A percentile compares a stretch with the other conserved stretches of the same genome.
phyloP scores from a whole-genome alignment of 2,329 filamentous ascomycete genomes.

The Grosmannia clavigera region DNA sequence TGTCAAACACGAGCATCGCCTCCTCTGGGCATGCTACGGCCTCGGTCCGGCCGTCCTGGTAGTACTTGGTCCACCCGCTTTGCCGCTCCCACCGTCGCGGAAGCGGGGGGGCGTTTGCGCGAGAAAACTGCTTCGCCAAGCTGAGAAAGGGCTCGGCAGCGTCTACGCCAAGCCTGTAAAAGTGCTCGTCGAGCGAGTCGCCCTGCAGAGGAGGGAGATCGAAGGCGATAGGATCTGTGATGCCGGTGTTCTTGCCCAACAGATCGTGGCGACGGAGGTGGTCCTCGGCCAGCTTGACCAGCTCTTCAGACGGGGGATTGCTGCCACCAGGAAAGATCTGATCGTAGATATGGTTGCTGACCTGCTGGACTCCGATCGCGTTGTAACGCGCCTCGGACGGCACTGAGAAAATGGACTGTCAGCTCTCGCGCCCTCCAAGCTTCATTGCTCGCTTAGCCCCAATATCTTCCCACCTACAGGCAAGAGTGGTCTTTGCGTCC shows the following conservation, averaged over 20 bases:
- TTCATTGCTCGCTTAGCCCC: not conserved
- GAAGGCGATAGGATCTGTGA: constrained; percentile 64
- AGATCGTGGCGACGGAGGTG: constrained; percentile 79
- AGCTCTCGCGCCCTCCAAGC: not conserved
- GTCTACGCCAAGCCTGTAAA: constrained; percentile 75
- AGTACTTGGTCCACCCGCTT: constrained; percentile 94
- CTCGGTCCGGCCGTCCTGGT: constrained; percentile 57
- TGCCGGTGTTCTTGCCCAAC: constrained; percentile 79
- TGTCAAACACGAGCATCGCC: constrained; percentile 80
- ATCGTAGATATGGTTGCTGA: constrained; percentile 69
- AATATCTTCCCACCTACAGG: constrained; percentile 22
- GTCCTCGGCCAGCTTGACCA: constrained; percentile 68
- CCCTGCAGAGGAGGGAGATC: constrained; percentile 74
- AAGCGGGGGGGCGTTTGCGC: constrained; percentile 43
- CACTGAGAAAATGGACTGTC: constrained; percentile 20
- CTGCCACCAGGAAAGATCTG: constrained; percentile 62
- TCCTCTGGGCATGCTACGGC: constrained; percentile 66
- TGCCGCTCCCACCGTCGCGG: constrained; percentile 60
- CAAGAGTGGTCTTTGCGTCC: constrained; percentile 21
- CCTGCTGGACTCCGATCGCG: constrained; percentile 86
- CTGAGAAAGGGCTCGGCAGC: constrained; percentile 73
- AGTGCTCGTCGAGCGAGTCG: constrained; percentile 80
- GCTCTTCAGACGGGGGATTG: constrained; percentile 49
- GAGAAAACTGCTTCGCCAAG: constrained; percentile 62
- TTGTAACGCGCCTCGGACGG: constrained; percentile 61